Base-by-base conservation (phyloP, 805 yeast genomes). In the Yarrowia osloensis region DNA sequence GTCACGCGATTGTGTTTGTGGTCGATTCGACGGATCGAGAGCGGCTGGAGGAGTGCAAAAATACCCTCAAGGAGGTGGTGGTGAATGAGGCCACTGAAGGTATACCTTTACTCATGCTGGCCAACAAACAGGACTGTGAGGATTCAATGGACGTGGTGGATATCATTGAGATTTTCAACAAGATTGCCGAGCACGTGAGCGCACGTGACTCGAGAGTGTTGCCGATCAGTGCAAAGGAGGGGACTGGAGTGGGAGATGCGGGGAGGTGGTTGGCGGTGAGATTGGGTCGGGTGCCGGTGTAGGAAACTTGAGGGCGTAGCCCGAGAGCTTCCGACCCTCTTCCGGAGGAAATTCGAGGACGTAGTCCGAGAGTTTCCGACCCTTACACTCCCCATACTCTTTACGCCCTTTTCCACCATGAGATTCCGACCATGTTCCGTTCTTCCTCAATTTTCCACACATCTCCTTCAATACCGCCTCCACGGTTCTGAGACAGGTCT, bases 181-280 rank as follows among this genome's bases (percentile, higher is more conserved):
- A 88, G 74, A 85, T 90, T 73, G 90, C 97, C 63, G 88, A 90
- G 81, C 86, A 88, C 73, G 78, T 94, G 73, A 89, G 90, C 73
- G 99, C 98, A 0, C 85, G 97, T 46, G 99, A 94, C 75, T 86
- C 92, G 70, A 83, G 96, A 68, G 94, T 94, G 33, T 80, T 95
- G 68, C 97, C 98, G 0, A 88, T 94, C 3, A 88, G 95, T 73
- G 98, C 97, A 15, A 79, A 88, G 47, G 90, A 79, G 40, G 84
- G 83, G 31, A 90, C 90, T 22, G 98, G 98, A 0, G 86, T 94
- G 2, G 81, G 81, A 65, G 97, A 91, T 68, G 90, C 97, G 8
- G 85, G 92, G 55, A 97, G 91, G 55, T 94, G 99, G 99, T 77
- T 94, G 57, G 85, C 85, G 0, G 66, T 61, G 21, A 29, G 66